Percentiles rank a stretch among this genome's conserved stretches.
Evolutionary conservation across 352 stramenopile genomes (phyloP).

Genomic region (Pseudoperonospora humuli): DNA sequence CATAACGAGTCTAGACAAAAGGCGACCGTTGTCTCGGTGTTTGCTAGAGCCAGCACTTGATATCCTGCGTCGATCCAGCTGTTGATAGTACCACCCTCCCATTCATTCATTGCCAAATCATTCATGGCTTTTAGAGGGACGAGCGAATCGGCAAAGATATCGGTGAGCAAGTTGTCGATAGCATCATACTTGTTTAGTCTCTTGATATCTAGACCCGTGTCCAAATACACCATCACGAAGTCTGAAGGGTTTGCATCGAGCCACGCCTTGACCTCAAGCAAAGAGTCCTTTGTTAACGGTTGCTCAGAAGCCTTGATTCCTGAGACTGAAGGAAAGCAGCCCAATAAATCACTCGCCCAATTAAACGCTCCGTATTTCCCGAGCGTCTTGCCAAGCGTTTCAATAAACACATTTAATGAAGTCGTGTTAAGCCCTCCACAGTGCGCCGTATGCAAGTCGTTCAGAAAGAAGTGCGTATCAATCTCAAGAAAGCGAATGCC

Average conservation of each 20-base stretch:
- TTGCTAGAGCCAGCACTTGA: constrained; percentile 35
- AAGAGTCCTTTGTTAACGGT: constrained; percentile 20
- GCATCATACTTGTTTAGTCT: constrained; percentile 22
- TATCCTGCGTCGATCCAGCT: constrained; percentile 33
- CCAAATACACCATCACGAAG: constrained; percentile 52
- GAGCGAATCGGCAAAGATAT: constrained; percentile 41
- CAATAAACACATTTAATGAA: constrained; percentile 26
- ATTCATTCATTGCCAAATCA: constrained; percentile 27
- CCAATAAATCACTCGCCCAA: constrained; percentile 43
- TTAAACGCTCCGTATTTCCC: constrained; percentile 33
- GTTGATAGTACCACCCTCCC: constrained; percentile 32
- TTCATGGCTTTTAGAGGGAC: constrained; percentile 31
- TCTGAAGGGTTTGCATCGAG: constrained; percentile 37
- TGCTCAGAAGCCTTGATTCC: constrained; percentile 54
- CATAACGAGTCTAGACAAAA: constrained; percentile 32
- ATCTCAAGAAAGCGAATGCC: constrained; percentile 58
- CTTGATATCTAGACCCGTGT: constrained; percentile 38
- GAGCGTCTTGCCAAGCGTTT: constrained; percentile 30
- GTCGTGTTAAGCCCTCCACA: constrained; percentile 38
- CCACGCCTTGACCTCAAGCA: constrained; percentile 49
- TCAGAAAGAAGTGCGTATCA: constrained; percentile 21
- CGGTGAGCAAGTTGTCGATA: constrained; percentile 34
- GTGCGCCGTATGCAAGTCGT: constrained; percentile 48
- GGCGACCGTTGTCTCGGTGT: constrained; percentile 29
- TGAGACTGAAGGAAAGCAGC: constrained; percentile 55